Evolutionary conservation across 768 basidiomycete genomes (phyloP), one percentile per base, ranked within the genome.

Genomic region (Tricholoma sp.): DNA sequence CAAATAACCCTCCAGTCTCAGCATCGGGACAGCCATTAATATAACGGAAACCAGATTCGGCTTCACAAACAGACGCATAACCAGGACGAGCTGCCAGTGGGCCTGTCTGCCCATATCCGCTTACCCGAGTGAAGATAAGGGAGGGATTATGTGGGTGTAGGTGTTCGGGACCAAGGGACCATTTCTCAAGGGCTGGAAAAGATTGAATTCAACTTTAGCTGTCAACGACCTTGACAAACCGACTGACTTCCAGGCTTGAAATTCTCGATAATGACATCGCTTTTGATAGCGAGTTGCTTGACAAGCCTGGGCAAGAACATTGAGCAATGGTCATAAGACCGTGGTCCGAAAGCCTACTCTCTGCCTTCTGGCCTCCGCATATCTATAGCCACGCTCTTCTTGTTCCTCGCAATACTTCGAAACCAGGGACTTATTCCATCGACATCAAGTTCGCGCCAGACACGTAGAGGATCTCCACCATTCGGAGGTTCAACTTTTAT

Each of bases 111-210:
- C 87, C 86, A 61, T 87, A 89, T 7, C 87, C 86, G 60, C 85
- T 86, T 19, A 89, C 84, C 60, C 94, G 91, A 6, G 94, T 96
- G 66, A 91, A 94, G 64, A 98, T 91, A 57, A 98, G 79, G 53
- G 84, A 86, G 0, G 92, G 89, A 63, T 96, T 95, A 59, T 84
- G 82, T n/a, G 83, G 84, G 19, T 80, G 82, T 4, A 88, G 66
- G 54, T 77, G 76, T 10, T 70, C 70, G 2, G 85, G 85, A 5
- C 84, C 84, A 34, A 88, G 72, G 0, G 74, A 74, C 85, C 86
- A 88, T 69, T 83, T 86, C 64, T 88, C 86, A 8, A 89, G 75
- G 1, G 86, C 86, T 88, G 61, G 11, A 9, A 47, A 37, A 27
- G 24, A 27, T 27, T 29, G 35, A 27, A 31, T 21, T 29, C 60